These are phyloP conservation scores for Gnomoniopsis smithogilvyi DNA, from an alignment of 2,329 filamentous ascomycete genomes.

Conservation along the genomic window DNA sequence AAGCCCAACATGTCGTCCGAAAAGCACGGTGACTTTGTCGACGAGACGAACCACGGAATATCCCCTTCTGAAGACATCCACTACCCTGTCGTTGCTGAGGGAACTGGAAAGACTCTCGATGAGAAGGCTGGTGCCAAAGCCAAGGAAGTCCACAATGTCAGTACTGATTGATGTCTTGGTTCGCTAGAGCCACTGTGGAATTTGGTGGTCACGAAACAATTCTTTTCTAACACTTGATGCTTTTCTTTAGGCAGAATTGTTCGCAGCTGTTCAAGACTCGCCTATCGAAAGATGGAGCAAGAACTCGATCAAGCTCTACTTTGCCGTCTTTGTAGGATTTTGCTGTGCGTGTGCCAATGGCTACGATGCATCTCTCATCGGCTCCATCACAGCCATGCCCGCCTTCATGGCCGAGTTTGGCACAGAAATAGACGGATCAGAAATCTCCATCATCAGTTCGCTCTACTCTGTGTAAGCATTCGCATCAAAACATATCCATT, in stretches of 20 bases:
- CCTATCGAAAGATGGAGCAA: conserved; percentile 40
- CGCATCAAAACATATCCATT: not conserved
- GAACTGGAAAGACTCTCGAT: conserved; percentile 25
- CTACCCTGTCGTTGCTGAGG: conserved; percentile 23
- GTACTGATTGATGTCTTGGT: conserved; percentile 18
- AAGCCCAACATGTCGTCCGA: conserved; percentile 15
- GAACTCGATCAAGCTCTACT: conserved; percentile 39
- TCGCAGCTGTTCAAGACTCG: conserved; percentile 42
- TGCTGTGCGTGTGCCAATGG: conserved; percentile 47
- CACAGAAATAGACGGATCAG: conserved; percentile 32
- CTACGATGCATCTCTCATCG: conserved; percentile 46
- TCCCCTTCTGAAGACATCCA: conserved; percentile 9
- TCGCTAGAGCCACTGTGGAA: too few relatives aligned
- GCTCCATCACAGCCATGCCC: conserved; percentile 40
- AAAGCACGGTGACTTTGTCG: conserved; percentile 7
- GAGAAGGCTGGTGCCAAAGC: conserved; percentile 31
- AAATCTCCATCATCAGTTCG: conserved; percentile 41
- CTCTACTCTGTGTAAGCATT: conserved; percentile 44
- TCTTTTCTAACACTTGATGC: conserved; percentile 11
- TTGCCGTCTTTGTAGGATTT: conserved; percentile 41
- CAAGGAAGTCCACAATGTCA: conserved; percentile 40
- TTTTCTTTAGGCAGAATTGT: conserved; percentile 40
- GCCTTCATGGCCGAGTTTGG: conserved; percentile 39
- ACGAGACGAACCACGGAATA: conserved; percentile 15
- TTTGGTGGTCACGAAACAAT: not conserved